These are phyloP conservation scores for Neofusicoccum sp. DNA, from an alignment of 2,329 filamentous ascomycete genomes.

Conservation along the genomic window DNA sequence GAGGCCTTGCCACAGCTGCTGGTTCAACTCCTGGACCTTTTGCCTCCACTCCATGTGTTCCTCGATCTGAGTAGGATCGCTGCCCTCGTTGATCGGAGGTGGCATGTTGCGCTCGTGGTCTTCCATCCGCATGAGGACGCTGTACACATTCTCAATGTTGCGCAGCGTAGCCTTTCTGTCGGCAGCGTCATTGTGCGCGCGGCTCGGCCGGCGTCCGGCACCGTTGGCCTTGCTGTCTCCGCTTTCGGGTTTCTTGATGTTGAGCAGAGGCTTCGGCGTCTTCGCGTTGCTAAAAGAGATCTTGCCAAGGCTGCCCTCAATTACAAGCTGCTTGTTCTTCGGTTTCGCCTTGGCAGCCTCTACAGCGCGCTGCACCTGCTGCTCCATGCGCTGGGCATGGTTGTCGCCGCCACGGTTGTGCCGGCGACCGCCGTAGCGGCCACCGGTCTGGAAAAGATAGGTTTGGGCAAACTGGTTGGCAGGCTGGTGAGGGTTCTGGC, in stretches of 20 bases:
- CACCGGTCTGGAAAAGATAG: slow-evolving; percentile 92
- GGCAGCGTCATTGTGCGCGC: slow-evolving; percentile 56
- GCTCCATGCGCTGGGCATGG: slow-evolving; percentile 98
- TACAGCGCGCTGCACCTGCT: slow-evolving; percentile 95
- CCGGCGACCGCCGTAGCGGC: slow-evolving; percentile 69
- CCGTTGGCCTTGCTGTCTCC: slow-evolving; percentile 57
- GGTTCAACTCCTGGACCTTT: slow-evolving; percentile 68
- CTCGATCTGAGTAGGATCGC: slow-evolving; percentile 67
- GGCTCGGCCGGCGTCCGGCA: slow-evolving; percentile 42
- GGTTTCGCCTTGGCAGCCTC: slow-evolving; percentile 96
- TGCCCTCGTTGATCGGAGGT: slow-evolving; percentile 61
- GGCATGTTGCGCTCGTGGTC: slow-evolving; percentile 84
- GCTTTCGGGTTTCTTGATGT: slow-evolving; percentile 84
- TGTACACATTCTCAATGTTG: slow-evolving; percentile 87
- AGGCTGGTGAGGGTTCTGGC: slow-evolving; percentile 89
- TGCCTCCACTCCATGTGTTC: slow-evolving; percentile 78
- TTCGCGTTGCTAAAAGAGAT: slow-evolving; percentile 99
- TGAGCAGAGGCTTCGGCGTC: slow-evolving; percentile 90
- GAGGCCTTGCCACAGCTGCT: slow-evolving; percentile 77
- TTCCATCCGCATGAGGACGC: slow-evolving; percentile 87
- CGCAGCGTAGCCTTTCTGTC: slow-evolving; percentile 80
- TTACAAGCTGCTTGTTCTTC: slow-evolving; percentile 95
- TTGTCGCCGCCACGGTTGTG: slow-evolving; percentile 86
- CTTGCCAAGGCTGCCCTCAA: slow-evolving; percentile 93
- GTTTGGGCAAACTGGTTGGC: slow-evolving; percentile 97